Evolutionary conservation across 106 monocot genomes (phyloP).

Genomic region (Acorus calamus): DNA sequence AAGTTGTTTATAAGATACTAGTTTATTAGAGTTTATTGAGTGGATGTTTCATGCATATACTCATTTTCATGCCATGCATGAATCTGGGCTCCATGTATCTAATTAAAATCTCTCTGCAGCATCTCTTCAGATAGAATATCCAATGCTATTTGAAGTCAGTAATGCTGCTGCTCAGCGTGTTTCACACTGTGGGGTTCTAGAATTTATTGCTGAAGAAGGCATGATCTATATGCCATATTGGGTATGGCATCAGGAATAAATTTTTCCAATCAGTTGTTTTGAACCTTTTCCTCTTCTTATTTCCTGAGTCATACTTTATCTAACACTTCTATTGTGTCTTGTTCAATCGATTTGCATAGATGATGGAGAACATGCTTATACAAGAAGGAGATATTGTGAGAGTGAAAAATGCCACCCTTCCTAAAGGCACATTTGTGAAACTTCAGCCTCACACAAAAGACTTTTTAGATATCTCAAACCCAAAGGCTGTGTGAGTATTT

Average conservation of each 20-base stretch:
- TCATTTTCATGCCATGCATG: no score
- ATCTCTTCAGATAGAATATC: slow-evolving; percentile 23
- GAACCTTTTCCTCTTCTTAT: background rate
- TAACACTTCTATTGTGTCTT: background rate
- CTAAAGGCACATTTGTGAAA: slow-evolving; percentile 25
- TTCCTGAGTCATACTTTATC: background rate
- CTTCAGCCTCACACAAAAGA: slow-evolving; percentile 26
- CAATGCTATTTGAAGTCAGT: slow-evolving; percentile 17
- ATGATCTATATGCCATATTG: slow-evolving; percentile 25
- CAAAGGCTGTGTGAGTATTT: slow-evolving; percentile 20
- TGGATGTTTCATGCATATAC: no score
- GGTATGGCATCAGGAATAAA: slow-evolving; percentile 1
- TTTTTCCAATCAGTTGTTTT: background rate
- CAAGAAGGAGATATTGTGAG: slow-evolving; percentile 22
- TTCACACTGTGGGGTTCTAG: slow-evolving; percentile 26
- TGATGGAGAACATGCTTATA: slow-evolving; percentile 30
- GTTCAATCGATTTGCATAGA: slow-evolving; percentile 6
- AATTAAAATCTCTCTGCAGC: slow-evolving; percentile 6
- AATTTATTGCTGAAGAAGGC: slow-evolving; percentile 28
- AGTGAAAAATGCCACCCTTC: slow-evolving; percentile 22
- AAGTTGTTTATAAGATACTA: no score
- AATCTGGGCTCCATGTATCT: no score
- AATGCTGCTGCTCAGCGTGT: slow-evolving; percentile 10
- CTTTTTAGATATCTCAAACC: slow-evolving; percentile 26
- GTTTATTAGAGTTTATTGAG: no score